A percentile compares a stretch with the other conserved stretches of the same genome.
Evolutionary conservation across 139 green algal genomes (phyloP).

Genomic region (Auxenochlorella pyrenoidosa): DNA sequence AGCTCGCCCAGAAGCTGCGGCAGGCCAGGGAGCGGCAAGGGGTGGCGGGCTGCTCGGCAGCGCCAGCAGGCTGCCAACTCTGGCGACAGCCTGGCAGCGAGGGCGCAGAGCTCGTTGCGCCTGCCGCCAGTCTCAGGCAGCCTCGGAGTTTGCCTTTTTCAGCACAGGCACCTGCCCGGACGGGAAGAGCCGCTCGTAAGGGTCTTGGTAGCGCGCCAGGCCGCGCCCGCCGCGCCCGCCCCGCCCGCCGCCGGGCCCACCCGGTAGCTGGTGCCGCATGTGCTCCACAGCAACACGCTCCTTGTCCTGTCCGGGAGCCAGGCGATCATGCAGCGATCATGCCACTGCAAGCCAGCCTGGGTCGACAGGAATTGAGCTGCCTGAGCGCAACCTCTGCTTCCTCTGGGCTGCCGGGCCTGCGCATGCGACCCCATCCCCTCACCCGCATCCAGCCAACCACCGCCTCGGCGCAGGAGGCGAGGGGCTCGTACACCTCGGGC

Average conservation of each 20-base stretch:
- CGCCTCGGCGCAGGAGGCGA: conserved; percentile 41
- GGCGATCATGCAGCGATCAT: no score
- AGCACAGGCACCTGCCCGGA: not conserved
- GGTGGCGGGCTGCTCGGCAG: not conserved
- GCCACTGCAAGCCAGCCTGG: no score
- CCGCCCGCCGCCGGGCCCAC: not conserved
- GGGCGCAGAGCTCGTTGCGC: no score
- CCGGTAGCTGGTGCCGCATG: conserved; percentile 7
- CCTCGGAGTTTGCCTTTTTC: no score
- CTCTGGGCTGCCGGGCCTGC: not conserved
- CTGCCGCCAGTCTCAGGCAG: no score
- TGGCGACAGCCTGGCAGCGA: not conserved
- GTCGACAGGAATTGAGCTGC: no score
- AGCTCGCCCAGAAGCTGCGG: conserved; percentile 55
- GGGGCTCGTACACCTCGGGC: conserved; percentile 60
- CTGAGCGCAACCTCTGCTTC: not conserved
- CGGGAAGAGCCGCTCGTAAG: conserved; percentile 17
- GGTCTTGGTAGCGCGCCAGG: conserved; percentile 1
- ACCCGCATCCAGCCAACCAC: conserved; percentile 13
- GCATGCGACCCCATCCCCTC: not conserved
- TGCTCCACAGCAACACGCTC: not conserved
- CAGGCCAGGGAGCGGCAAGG: not conserved
- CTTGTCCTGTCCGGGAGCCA: conserved; percentile 10
- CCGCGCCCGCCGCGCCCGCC: not conserved
- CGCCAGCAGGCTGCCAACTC: no score